Base-by-base conservation (phyloP, 495 filamentous ascomycete species). In the Filosporella fistucella region DNA sequence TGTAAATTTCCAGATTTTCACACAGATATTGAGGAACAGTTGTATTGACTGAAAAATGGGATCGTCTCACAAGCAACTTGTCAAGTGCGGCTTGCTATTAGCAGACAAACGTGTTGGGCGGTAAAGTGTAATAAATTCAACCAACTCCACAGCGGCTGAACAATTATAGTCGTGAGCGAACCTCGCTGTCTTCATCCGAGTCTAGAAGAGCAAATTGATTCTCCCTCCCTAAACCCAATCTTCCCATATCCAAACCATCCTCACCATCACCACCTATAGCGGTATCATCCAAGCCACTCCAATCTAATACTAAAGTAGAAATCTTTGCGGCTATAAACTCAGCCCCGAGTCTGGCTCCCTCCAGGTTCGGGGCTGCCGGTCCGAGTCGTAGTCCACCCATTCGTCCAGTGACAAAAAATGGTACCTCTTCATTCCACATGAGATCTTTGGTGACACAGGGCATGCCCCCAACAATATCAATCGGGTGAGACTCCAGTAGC, bases 401-500 rank as follows among this genome's bases (percentile, higher is more conserved):
- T 46, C 76, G 65, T 13, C 80, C 82, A 0, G 79, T 77, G 44
- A 82, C 57, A 52, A 83, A 84, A 6, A 84, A 58, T 3, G 80
- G 81, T 4, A 84, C 72, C 41, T 75, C 76, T 4, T 74, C 56
- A 40, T 65, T 63, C 81, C 80, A 85, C 70, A 77, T 73, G 12
- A 80, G 63, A 55, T 86, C 81, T 34, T 84, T 71, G 12, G 74
- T 84, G 9, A 85, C 52, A 54, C 78, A 82, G 0, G 81, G 81
- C 12, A 84, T 48, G 1, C 80, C 79, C 11, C 71, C 68, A 17
- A 68, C 67, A 12, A 58, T 68, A 25, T 73, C 62, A 16, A 85
- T 71, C 0, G 77, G 78, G 53, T 77, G 72, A 13, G 75, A 65
- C 3, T 60, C 47, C 40, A 69, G 66, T 59, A 84, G 70, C 1